Evolutionary conservation across 129 eudicot species (phyloP), one percentile per base, ranked within the genome.

Genomic region (Lactuca sativa): DNA sequence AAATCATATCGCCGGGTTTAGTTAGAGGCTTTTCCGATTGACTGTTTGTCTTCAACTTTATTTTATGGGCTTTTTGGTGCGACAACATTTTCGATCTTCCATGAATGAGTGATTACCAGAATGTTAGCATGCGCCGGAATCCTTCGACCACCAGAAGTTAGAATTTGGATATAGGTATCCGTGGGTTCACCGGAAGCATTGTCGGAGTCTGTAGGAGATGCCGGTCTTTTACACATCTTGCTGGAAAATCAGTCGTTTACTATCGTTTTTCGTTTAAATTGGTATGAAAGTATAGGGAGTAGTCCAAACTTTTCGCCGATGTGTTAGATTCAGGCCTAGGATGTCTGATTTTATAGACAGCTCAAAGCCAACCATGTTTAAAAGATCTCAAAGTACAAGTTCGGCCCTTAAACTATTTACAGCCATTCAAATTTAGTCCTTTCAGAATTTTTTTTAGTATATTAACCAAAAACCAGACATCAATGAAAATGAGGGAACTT

Each of bases 121-220:
- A 87, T 76, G 72, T 73, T 82, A 57, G 87, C 77, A 75, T 87
- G 91, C 9, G 86, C 96, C 16, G 97, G 93, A 66, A 95, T 90
- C 71, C 78, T 79, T 11, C 70, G 74, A 34, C 97, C 97, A 21
- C 72, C 85, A 62, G 99, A 95, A 37, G 99, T 90, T 68, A 87
- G 55, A 59, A 95, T 75, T 38, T 73, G 78, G 71, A 87, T 32
- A 43, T 82, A 93, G 34, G 84, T 65, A 13, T 83, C 85, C 48
- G 75, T 83, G 56, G 78, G 69, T 38, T 81, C 83, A 44, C 69
- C 83, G 59, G 81, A 70, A 41, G 12, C 18, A 31, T 55, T 73
- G 34, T 40, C 81, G 79, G 76, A 56, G 15, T 64, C 57, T 6
- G 67, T 68, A 32, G 76, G 74, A 47, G 67, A 70, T 40, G 79